Evolutionary conservation across 225 moss, liverwort and hornwort species (phyloP).

Genomic region (Marchantia paleacea): DNA sequence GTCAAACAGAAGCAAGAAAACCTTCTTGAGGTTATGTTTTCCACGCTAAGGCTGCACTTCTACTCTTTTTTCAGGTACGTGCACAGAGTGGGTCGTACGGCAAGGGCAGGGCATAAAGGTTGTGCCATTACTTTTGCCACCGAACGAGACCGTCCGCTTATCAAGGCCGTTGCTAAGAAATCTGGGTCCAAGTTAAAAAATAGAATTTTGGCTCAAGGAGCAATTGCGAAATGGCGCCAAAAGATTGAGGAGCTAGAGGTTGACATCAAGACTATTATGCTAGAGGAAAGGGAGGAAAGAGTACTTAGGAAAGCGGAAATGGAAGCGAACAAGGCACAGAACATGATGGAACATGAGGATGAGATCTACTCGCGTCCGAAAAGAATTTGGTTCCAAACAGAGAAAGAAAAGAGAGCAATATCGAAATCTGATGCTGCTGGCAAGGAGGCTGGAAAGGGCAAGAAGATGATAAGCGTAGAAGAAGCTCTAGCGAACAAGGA

Average conservation of each 20-base stretch:
- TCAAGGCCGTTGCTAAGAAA: constrained; percentile 88
- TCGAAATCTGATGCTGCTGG: constrained; percentile 42
- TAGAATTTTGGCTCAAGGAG: constrained; percentile 61
- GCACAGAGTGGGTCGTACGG: constrained; percentile 95
- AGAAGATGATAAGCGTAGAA: constrained; percentile 56
- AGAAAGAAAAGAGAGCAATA: constrained; percentile 66
- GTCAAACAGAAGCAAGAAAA: no score
- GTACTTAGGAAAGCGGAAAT: constrained; percentile 93
- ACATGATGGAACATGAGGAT: constrained; percentile 91
- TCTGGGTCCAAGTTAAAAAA: constrained; percentile 73
- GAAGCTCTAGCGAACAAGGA: constrained; percentile 74
- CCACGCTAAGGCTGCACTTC: no score
- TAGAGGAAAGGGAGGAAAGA: constrained; percentile 87
- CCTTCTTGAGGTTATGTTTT: no score
- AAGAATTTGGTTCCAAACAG: constrained; percentile 82
- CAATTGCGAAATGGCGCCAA: constrained; percentile 68
- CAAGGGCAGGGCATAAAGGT: constrained; percentile 90
- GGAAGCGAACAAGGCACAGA: constrained; percentile 98
- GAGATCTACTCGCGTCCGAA: constrained; percentile 92
- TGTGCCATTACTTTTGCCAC: constrained; percentile 86
- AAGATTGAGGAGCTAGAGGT: constrained; percentile 91
- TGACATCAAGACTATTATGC: constrained; percentile 75
- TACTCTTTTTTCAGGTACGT: constrained; percentile 63
- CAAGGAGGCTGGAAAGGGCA: constrained; percentile 19
- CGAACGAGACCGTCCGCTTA: constrained; percentile 74